Percentiles rank a stretch among this genome's conserved stretches.
These are phyloP conservation scores for Fusarium scirpi DNA, from an alignment of 2,329 filamentous ascomycete species.

Conservation along the genomic window DNA sequence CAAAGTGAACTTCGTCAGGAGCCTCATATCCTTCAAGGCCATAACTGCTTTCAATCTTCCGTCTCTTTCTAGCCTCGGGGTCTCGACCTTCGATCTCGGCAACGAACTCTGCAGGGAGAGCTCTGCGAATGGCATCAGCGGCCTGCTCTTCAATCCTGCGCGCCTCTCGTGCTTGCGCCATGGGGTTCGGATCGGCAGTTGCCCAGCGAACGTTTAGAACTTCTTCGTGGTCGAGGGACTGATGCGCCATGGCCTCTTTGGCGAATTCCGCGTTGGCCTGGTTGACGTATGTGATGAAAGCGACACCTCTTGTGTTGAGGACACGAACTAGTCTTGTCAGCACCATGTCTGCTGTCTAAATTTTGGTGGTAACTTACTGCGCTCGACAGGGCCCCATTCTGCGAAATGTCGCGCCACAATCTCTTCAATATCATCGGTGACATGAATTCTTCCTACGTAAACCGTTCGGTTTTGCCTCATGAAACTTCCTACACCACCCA, in stretches of 20 bases:
- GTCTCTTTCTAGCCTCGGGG: conserved; percentile 85
- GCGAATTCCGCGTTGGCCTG: conserved; percentile 92
- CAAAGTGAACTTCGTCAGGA: conserved; percentile 93
- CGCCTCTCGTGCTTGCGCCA: conserved; percentile 92
- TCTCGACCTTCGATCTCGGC: conserved; percentile 94
- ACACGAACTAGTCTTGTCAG: conserved; percentile 70
- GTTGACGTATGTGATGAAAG: conserved; percentile 93
- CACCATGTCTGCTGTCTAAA: neutral
- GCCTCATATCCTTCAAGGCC: conserved; percentile 93
- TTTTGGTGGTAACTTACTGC: conserved; percentile 59
- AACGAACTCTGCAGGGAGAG: conserved; percentile 89
- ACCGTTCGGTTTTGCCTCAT: conserved; percentile 93
- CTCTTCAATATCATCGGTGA: conserved; percentile 97
- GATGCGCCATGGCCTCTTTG: conserved; percentile 95
- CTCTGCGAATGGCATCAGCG: conserved; percentile 89
- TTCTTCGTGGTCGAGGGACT: conserved; percentile 90
- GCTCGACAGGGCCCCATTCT: conserved; percentile 95
- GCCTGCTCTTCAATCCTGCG: conserved; percentile 93
- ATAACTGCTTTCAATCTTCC: conserved; percentile 90
- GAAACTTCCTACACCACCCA: conserved; percentile 96
- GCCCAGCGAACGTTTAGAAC: conserved; percentile 97
- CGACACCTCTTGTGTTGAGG: conserved; percentile 88
- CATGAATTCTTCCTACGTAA: conserved; percentile 93
- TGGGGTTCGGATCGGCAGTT: conserved; percentile 94
- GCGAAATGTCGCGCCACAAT: conserved; percentile 94